These are phyloP conservation scores for Xylariaceae sp. DNA, from an alignment of 2,329 filamentous ascomycete species.

Conservation along the genomic window DNA sequence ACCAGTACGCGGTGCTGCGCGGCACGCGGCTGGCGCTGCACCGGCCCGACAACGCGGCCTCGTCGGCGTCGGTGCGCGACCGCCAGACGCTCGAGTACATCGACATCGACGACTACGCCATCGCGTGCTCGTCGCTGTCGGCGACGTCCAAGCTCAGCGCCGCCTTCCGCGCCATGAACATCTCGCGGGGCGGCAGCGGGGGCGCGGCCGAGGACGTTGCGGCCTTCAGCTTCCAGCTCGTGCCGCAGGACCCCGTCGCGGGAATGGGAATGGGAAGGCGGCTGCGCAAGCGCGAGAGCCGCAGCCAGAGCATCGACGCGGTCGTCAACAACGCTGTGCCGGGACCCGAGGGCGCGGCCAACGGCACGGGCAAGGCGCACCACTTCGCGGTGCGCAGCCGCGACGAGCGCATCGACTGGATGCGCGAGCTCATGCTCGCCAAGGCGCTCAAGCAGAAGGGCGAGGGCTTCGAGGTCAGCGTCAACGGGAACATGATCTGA, in stretches of 20 bases:
- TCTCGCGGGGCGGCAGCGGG: slow-evolving; percentile 40
- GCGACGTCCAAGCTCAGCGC: slow-evolving; percentile 75
- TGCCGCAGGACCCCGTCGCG: slow-evolving; percentile 58
- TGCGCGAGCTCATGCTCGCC: slow-evolving; percentile 85
- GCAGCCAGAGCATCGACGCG: slow-evolving; percentile 32
- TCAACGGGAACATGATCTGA: slow-evolving; percentile 72
- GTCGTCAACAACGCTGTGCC: slow-evolving; percentile 24
- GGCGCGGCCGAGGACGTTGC: slow-evolving; percentile 44
- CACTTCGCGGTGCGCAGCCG: slow-evolving; percentile 85
- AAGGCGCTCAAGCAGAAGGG: slow-evolving; percentile 81
- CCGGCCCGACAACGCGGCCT: slow-evolving; percentile 41
- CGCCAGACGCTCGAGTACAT: slow-evolving; percentile 66
- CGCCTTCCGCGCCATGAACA: slow-evolving; percentile 74
- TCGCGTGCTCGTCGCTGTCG: slow-evolving; percentile 71
- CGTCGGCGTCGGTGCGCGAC: slow-evolving; percentile 30
- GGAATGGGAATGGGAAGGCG: slow-evolving; percentile 22
- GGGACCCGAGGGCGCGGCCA: slow-evolving; percentile 31
- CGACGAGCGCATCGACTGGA: slow-evolving; percentile 95
- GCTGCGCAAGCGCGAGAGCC: slow-evolving; percentile 43
- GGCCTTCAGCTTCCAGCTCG: slow-evolving; percentile 78
- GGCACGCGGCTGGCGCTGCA: slow-evolving; percentile 71
- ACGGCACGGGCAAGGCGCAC: slow-evolving; percentile 72
- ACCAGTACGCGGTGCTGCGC: slow-evolving; percentile 81
- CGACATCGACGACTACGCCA: slow-evolving; percentile 82
- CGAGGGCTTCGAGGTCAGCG: slow-evolving; percentile 72